Conservation (phyloP, 352 stramenopile genomes). For the Aphanomyces cochlioides region DNA sequence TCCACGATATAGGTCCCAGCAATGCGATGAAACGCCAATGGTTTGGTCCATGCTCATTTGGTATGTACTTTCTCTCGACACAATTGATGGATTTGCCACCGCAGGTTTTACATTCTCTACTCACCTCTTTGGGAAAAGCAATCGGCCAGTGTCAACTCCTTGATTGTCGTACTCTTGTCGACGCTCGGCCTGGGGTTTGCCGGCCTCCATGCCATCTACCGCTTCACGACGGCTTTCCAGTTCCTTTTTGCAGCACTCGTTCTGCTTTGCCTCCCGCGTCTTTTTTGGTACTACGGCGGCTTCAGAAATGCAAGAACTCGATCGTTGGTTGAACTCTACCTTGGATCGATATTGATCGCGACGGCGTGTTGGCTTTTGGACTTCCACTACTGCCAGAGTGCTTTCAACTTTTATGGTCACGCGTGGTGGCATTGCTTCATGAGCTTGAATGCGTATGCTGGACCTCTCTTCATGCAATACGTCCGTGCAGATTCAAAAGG, state of each 20-base stretch:
- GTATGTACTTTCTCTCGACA: slow-evolving; percentile 30
- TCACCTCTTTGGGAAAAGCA: slow-evolving; percentile 47
- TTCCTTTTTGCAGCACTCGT: slow-evolving; percentile 65
- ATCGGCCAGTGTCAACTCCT: slow-evolving; percentile 46
- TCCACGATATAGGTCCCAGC: slow-evolving; percentile 46
- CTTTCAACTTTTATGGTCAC: slow-evolving; percentile 73
- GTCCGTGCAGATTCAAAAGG: slow-evolving; percentile 38
- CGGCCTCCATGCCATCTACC: slow-evolving; percentile 67
- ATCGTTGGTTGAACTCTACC: slow-evolving; percentile 57
- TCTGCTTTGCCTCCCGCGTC: slow-evolving; percentile 44
- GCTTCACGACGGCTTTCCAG: slow-evolving; percentile 75
- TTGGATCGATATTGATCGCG: slow-evolving; percentile 56
- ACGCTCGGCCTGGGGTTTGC: slow-evolving; percentile 61
- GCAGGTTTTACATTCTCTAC: slow-evolving; percentile 79
- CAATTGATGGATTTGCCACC: slow-evolving; percentile 3
- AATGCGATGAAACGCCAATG: slow-evolving; percentile 84
- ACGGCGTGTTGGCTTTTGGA: slow-evolving; percentile 74
- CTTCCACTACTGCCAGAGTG: slow-evolving; percentile 68
- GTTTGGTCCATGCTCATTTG: slow-evolving; percentile 76
- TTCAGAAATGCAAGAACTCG: slow-evolving; percentile 51
- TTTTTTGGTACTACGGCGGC: slow-evolving; percentile 60
- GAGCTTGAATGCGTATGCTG: slow-evolving; percentile 71
- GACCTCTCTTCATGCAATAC: slow-evolving; percentile 84
- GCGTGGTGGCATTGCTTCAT: slow-evolving; percentile 85
- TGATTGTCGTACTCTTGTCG: slow-evolving; percentile 48